phyloP scores from a whole-genome alignment of 192 early-diverging fungal genomes.

The Backusella macrospora region DNA sequence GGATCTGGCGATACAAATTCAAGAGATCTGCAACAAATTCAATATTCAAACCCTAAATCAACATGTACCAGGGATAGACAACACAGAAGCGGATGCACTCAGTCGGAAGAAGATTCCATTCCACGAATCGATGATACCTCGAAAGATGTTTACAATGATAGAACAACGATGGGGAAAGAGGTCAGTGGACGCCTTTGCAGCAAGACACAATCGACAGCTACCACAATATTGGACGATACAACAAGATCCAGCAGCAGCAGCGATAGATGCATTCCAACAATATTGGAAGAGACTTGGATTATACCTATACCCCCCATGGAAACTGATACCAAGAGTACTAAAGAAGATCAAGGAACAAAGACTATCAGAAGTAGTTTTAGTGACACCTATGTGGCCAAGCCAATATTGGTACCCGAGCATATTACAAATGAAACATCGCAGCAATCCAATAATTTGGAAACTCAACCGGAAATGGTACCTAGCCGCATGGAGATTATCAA shows the following conservation, averaged over 20 bases:
- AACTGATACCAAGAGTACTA: background rate
- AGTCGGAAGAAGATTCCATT: background rate
- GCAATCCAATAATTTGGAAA: background rate
- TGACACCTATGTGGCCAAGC: background rate
- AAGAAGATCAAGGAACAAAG: background rate
- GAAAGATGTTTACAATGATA: conserved; percentile 10
- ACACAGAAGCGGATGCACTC: conserved; percentile 10
- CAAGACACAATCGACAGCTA: background rate
- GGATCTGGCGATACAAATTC: conserved; percentile 12
- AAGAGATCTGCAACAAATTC: background rate
- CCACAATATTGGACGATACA: background rate
- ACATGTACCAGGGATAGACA: conserved; percentile 3
- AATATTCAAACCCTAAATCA: background rate
- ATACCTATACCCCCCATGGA: conserved; percentile 14
- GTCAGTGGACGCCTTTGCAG: background rate
- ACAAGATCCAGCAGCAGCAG: background rate
- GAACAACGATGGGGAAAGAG: background rate
- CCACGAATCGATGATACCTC: background rate
- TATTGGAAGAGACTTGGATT: background rate
- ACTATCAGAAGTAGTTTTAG: background rate
- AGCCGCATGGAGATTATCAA: background rate
- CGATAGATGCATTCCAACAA: conserved; percentile 7
- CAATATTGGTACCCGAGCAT: conserved; percentile 4
- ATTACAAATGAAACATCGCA: background rate
- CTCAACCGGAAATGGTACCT: background rate